A percentile compares a stretch with the other conserved stretches of the same genome.
Conservation (phyloP, 129 eudicot genomes). For the Apium graveolens region DNA sequence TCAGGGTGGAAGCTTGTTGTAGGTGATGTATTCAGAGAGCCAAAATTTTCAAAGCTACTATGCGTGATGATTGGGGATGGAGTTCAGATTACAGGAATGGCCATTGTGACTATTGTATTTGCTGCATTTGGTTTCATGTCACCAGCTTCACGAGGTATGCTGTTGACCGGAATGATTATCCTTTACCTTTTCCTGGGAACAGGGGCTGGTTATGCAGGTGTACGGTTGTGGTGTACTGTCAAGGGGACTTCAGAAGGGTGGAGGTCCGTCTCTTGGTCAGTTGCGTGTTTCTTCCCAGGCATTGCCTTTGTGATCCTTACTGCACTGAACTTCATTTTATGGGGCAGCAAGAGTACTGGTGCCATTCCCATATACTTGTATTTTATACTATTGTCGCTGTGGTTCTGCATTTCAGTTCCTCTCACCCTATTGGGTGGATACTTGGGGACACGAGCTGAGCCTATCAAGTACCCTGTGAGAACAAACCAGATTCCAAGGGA, state of each 20-base stretch:
- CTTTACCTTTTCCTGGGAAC: constrained; percentile 60
- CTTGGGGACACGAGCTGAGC: constrained; percentile 51
- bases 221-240: constrained; percentile 42
- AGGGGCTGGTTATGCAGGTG: constrained; percentile 59
- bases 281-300: constrained; percentile 63
- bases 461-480: constrained; percentile 47
- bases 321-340: constrained; percentile 45
- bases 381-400: constrained; percentile 44
- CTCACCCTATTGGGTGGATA: constrained; percentile 58
- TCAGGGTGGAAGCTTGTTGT: constrained; percentile 80
- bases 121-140: constrained; percentile 78
- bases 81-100: constrained; percentile 60
- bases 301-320: constrained; percentile 48
- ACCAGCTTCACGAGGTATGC: constrained; percentile 72
- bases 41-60: constrained; percentile 44
- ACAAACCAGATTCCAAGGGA: constrained; percentile 62
- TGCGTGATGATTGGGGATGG: constrained; percentile 64
- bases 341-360: constrained; percentile 64
- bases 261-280: constrained; percentile 54
- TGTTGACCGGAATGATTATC: constrained; percentile 60
- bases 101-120: constrained; percentile 50
- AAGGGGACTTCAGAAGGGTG: constrained; percentile 62
- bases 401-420: constrained; percentile 68
- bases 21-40: constrained; percentile 65
- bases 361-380: constrained; percentile 55